These are phyloP conservation scores for Malus fusca DNA, from an alignment of 306 rosid species.

Conservation along the genomic window DNA sequence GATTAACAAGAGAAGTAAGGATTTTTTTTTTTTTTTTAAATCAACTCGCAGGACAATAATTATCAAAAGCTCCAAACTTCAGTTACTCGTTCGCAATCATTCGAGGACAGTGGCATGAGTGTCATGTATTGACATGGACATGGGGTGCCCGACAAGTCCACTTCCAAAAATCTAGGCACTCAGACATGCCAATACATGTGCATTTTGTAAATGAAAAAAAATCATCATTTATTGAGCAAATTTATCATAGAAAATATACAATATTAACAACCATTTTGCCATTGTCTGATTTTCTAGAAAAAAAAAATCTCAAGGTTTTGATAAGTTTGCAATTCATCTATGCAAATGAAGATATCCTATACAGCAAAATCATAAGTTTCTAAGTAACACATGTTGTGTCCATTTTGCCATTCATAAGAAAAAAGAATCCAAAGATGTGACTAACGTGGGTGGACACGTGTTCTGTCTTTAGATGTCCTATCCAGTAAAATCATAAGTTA, in stretches of 20 bases:
- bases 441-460: neutral
- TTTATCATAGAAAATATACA: neutral
- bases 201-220: neutral
- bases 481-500: neutral
- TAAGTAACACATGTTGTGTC: no score
- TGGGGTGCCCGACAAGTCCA: neutral
- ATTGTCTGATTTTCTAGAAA: neutral
- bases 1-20: neutral
- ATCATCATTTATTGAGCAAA: neutral
- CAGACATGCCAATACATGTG: neutral
- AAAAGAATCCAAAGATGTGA: neutral
- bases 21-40: neutral
- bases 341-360: neutral
- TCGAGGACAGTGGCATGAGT: neutral
- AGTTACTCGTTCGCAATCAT: neutral
- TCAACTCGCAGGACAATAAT: neutral
- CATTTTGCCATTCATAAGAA: no score
- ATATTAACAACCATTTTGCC: neutral
- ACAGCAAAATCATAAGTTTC: no score
- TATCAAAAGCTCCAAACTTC: neutral
- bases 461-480: neutral
- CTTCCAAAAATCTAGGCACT: neutral
- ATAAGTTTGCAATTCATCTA: neutral
- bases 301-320: neutral
- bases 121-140: neutral